Evolutionary conservation across 2,329 filamentous ascomycete species (phyloP).

Genomic region (Cordyceps javanica): DNA sequence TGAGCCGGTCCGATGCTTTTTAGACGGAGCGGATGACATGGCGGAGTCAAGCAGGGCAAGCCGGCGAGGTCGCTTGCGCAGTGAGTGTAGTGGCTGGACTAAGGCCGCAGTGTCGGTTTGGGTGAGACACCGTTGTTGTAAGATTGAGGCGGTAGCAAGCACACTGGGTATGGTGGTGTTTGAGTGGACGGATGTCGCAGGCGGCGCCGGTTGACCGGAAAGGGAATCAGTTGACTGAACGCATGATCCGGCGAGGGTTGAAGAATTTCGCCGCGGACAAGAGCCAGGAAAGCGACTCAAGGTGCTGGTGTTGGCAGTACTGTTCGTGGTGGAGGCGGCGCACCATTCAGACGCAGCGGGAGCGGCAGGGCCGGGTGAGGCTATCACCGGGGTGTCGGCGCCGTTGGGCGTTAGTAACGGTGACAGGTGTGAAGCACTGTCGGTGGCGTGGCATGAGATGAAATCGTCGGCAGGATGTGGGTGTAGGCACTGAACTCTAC

Average conservation of each 20-base stretch:
- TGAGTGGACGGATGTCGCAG: background rate
- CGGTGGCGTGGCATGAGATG: background rate
- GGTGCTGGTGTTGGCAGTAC: background rate
- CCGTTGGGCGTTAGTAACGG: background rate
- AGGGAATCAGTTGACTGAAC: background rate
- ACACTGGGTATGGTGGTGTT: background rate
- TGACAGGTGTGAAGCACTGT: background rate
- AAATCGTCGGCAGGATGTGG: background rate
- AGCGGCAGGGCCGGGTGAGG: slow-evolving; percentile 3
- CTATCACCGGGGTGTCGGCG: background rate
- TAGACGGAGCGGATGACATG: slow-evolving; percentile 33
- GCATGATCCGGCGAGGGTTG: slow-evolving; percentile 1
- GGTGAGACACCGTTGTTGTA: background rate
- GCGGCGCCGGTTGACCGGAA: background rate
- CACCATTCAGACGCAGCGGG: background rate
- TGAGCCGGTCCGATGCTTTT: slow-evolving; percentile 43
- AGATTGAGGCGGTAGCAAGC: background rate
- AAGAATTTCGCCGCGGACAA: background rate
- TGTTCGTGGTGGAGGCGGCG: background rate
- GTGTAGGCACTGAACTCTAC: background rate
- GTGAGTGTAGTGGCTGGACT: background rate
- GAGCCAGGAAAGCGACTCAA: background rate
- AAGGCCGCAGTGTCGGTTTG: background rate
- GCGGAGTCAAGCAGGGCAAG: slow-evolving; percentile 16
- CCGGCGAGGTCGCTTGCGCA: slow-evolving; percentile 23